Conservation (phyloP, 2,329 filamentous ascomycete genomes). For the Fusarium odoratissimum region DNA sequence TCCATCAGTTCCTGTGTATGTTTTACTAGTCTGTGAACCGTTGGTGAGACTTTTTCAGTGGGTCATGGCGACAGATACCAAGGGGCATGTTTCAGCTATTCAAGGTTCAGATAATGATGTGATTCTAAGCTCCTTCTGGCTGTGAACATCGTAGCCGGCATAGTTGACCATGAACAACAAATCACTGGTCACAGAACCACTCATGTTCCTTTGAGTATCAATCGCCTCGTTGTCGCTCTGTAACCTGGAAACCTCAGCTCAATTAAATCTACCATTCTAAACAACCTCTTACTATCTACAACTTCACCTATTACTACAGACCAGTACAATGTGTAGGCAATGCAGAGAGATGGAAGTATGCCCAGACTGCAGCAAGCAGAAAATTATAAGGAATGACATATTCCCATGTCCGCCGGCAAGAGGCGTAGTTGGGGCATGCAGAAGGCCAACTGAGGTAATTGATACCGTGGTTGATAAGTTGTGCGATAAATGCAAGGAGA, state of each 20-base stretch:
- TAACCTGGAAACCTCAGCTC: fast-evolving
- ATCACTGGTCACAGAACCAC: fast-evolving
- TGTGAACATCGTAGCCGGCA: not conserved
- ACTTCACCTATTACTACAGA: fast-evolving
- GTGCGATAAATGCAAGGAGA: not conserved
- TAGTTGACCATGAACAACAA: not conserved
- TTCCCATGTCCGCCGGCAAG: not conserved
- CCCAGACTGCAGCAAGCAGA: not conserved
- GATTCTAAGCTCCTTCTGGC: fast-evolving
- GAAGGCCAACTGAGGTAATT: not conserved
- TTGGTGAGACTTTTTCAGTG: too few relatives aligned
- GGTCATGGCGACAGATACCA: too few relatives aligned
- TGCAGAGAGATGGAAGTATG: fast-evolving
- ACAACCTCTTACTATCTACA: too few relatives aligned
- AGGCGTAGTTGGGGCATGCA: not conserved
- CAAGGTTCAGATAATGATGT: fast-evolving
- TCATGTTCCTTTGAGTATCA: not conserved
- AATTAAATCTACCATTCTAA: not conserved
- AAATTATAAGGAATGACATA: not conserved
- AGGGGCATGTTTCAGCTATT: not conserved
- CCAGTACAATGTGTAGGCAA: not conserved
- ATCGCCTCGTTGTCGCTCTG: not conserved
- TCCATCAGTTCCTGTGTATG: not conserved
- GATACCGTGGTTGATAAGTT: not conserved
- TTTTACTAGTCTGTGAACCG: not conserved